Conservation (phyloP, 768 basidiomycete genomes). For the Lactarius sanguifluus region DNA sequence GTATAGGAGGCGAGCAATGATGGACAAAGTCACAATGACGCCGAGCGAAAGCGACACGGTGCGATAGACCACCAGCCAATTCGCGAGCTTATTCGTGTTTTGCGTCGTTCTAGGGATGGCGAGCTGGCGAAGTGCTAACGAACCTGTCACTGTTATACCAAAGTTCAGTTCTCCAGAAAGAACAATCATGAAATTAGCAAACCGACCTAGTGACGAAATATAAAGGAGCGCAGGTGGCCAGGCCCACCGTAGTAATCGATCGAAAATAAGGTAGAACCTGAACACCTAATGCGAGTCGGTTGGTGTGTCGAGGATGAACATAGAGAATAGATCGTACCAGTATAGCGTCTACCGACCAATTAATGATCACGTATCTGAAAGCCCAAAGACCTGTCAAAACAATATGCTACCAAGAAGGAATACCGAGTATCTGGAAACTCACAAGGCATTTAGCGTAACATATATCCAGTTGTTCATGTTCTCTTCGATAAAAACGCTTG, state of each 20-base stretch:
- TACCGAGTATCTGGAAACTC: slow-evolving; percentile 16
- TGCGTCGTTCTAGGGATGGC: slow-evolving; percentile 22
- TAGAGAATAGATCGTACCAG: slow-evolving; percentile 27
- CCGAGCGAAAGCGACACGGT: slow-evolving; percentile 28
- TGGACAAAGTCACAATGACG: slow-evolving; percentile 23
- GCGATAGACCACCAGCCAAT: slow-evolving; percentile 29
- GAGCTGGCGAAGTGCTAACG: slow-evolving; percentile 28
- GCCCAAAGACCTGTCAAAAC: slow-evolving; percentile 15
- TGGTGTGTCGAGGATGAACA: background rate
- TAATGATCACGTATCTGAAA: slow-evolving; percentile 34
- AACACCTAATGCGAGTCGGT: slow-evolving; percentile 7
- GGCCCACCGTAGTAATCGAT: slow-evolving; percentile 1
- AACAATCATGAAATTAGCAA: background rate
- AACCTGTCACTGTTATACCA: slow-evolving; percentile 23
- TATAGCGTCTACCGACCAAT: slow-evolving; percentile 35
- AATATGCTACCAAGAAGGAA: background rate
- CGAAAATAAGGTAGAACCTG: slow-evolving; percentile 19
- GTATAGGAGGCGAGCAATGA: slow-evolving; percentile 20
- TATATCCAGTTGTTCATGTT: slow-evolving; percentile 28
- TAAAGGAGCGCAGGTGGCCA: slow-evolving; percentile 18
- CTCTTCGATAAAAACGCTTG: slow-evolving; percentile 31
- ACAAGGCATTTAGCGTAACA: slow-evolving; percentile 33
- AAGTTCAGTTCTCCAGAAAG: slow-evolving; percentile 1
- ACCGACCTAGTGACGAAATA: slow-evolving; percentile 11
- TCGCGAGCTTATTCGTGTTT: slow-evolving; percentile 10